Conservation (phyloP, 2,329 filamentous ascomycete species). For the Chaetomium sp. region DNA sequence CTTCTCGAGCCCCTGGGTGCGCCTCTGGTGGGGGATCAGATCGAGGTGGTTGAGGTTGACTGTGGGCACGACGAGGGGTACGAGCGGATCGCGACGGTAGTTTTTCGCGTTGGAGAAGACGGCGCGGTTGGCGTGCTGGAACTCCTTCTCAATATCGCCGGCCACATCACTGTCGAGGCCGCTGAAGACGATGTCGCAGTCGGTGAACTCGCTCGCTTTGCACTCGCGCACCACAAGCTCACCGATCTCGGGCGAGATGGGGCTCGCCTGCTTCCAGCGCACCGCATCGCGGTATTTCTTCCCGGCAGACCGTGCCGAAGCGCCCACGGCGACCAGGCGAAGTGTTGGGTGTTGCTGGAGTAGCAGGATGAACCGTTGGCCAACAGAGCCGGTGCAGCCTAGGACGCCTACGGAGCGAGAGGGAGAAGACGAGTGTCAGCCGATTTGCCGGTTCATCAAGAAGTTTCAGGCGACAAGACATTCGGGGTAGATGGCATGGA, state of each 20-base stretch:
- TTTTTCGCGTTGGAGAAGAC: slow-evolving; percentile 99
- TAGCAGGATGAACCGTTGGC: slow-evolving; percentile 90
- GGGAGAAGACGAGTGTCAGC: slow-evolving; percentile 10
- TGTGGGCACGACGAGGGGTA: slow-evolving; percentile 89
- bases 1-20: slow-evolving; percentile 64
- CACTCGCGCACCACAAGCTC: slow-evolving; percentile 83
- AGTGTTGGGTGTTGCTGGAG: slow-evolving; percentile 84
- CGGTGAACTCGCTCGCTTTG: slow-evolving; percentile 70
- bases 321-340: slow-evolving; percentile 79
- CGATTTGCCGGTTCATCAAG: too few relatives aligned
- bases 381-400: slow-evolving; percentile 88
- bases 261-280: slow-evolving; percentile 84
- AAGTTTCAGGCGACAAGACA: too few relatives aligned
- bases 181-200: slow-evolving; percentile 90
- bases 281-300: slow-evolving; percentile 95
- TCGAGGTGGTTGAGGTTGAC: slow-evolving; percentile 86
- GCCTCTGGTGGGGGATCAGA: slow-evolving; percentile 82
- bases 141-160: slow-evolving; percentile 86
- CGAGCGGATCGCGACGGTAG: slow-evolving; percentile 82
- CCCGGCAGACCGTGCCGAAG: slow-evolving; percentile 80
- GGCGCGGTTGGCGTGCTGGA: slow-evolving; percentile 78
- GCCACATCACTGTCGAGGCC: slow-evolving; percentile 90
- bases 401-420: slow-evolving; percentile 56
- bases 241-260: slow-evolving; percentile 67
- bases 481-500: neutral